Base-by-base conservation (phyloP, 2,329 filamentous ascomycete species). In the Corynespora cassiicola region DNA sequence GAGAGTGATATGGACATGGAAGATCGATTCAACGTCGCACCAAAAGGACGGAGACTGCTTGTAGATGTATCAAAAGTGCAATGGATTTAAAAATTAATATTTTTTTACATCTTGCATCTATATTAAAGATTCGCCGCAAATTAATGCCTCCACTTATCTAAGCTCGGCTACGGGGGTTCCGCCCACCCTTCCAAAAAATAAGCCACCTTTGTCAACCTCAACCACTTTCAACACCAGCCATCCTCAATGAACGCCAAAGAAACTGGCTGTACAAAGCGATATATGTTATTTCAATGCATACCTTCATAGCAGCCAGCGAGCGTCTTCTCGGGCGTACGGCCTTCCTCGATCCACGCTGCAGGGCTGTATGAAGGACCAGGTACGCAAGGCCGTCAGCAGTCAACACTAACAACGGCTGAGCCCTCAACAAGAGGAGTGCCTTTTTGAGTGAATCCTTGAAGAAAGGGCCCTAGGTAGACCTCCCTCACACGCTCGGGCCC, bases 161-260 rank as follows among this genome's bases (percentile, higher is more conserved):
- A n/a, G n/a, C n/a, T n/a, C n/a, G n/a, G n/a, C n/a, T n/a, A n/a
- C n/a, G n/a, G 16, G 25, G 17, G 32, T 33, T 21, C 17, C 40
- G 35, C 19, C 25, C 40, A 36, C 41, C 36, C 36, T 31, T 20
- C 41, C 26, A 34, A 31, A 34, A 39, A 26, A 8, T 18, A 16
- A 16, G 7, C n/a, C 10, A 12, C 15, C 7, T 8, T 7, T 22
- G 33, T 20, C 20, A 42, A 8, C 15, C 31, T 11, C 15, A 11
- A 29, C 29, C 30, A 21, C 29, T 28, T 12, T 21, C 23, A 40
- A 9, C 19, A 36, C 23, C 21, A 31, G 29, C 2, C 9, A 6
- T 36, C 21, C 42, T 36, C n/a, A 31, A 44, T 50, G 36, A 26
- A 45, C 34, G 1, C 38, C n/a, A 17, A 25, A 12, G 36, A 53